phyloP scores from a whole-genome alignment of 352 stramenopile species.

The Pythium angustatum region DNA sequence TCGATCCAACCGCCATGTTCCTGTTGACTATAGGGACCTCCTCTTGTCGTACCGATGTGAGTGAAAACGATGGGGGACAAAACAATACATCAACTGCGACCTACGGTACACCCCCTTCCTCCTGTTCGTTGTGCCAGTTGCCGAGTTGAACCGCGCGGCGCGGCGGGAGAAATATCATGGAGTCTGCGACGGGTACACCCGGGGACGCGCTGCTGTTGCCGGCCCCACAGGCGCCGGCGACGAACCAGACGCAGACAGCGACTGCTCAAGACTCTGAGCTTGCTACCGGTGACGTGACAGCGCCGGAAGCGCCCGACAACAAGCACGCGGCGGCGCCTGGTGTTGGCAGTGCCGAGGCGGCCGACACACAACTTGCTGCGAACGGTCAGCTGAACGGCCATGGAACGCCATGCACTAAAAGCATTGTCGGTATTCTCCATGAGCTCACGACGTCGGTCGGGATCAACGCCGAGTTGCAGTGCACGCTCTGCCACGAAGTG shows the following conservation, averaged over 20 bases:
- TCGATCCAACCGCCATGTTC: neutral
- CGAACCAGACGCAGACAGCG: neutral
- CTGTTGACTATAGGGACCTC: neutral
- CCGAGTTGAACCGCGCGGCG: neutral
- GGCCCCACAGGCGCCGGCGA: neutral
- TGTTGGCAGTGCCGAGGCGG: neutral
- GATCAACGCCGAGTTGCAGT: slow-evolving; percentile 31
- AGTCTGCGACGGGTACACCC: neutral
- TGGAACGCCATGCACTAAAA: neutral
- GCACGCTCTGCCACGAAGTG: slow-evolving; percentile 34
- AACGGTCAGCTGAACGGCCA: neutral
- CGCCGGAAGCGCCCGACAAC: neutral
- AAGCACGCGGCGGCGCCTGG: no score
- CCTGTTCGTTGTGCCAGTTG: slow-evolving; percentile 3
- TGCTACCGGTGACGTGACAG: neutral
- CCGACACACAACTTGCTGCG: neutral
- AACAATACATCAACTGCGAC: slow-evolving; percentile 17
- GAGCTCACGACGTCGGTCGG: slow-evolving; percentile 18
- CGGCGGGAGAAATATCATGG: neutral
- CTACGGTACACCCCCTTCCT: slow-evolving; percentile 10
- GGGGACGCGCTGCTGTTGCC: neutral
- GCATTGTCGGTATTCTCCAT: slow-evolving; percentile 11
- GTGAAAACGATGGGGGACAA: slow-evolving; percentile 7
- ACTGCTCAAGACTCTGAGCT: neutral
- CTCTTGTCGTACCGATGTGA: neutral